Percentiles rank a stretch among this genome's conserved stretches.
Conservation (phyloP, 2,329 filamentous ascomycete genomes). For the Raffaelea albimanens region DNA sequence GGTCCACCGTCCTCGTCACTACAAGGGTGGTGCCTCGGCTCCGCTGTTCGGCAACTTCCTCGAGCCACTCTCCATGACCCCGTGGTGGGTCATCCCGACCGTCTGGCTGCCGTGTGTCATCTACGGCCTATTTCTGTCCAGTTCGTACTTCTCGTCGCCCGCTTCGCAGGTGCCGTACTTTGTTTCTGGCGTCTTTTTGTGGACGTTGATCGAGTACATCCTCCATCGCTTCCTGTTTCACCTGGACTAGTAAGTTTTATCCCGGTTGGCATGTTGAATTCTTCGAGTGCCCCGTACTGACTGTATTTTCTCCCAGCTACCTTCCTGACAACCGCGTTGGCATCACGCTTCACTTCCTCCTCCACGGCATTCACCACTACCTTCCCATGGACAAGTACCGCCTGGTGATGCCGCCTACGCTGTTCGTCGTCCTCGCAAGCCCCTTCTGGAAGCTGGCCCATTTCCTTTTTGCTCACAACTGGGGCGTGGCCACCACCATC, state of each 20-base stretch:
- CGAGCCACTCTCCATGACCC: slow-evolving; percentile 91
- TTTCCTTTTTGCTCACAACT: slow-evolving; percentile 70
- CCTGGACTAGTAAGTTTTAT: slow-evolving; percentile 75
- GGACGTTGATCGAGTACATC: slow-evolving; percentile 84
- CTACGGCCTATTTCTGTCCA: slow-evolving; percentile 62
- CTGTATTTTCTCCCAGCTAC: slow-evolving; percentile 41
- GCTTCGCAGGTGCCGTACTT: slow-evolving; percentile 51
- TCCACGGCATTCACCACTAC: slow-evolving; percentile 97
- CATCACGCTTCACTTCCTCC: slow-evolving; percentile 80
- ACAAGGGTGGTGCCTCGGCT: slow-evolving; percentile 85
- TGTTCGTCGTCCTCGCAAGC: slow-evolving; percentile 73
- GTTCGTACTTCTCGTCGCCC: slow-evolving; percentile 45
- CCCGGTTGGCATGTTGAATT: too few species aligned
- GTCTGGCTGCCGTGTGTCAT: slow-evolving; percentile 75
- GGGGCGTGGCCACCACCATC: slow-evolving; percentile 68
- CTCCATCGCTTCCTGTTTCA: slow-evolving; percentile 91
- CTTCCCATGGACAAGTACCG: slow-evolving; percentile 98
- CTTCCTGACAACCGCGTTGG: slow-evolving; percentile 87
- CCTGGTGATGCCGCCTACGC: slow-evolving; percentile 89
- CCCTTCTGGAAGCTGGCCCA: slow-evolving; percentile 94
- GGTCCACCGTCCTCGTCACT: slow-evolving; percentile 90
- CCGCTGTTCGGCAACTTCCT: slow-evolving; percentile 96
- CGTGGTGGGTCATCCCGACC: slow-evolving; percentile 83
- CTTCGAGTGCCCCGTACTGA: background rate
- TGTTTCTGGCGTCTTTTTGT: slow-evolving; percentile 62